Evolutionary conservation across 441 rosid genomes (phyloP), one percentile per base, ranked within the genome.

Genomic region (Eruca vesicaria): DNA sequence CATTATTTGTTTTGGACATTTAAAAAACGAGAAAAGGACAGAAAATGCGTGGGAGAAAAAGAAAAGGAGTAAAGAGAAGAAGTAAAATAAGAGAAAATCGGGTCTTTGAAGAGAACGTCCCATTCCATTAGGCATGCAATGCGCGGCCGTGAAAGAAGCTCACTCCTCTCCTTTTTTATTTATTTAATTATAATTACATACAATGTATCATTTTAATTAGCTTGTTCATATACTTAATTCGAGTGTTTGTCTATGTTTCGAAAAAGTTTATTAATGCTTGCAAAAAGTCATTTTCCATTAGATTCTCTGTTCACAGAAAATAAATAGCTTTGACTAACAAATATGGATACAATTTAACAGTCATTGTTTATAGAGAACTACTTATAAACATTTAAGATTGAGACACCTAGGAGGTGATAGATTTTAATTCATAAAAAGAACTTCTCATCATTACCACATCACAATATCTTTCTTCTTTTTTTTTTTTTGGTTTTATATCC

Each of bases 91-190:
- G 69, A 73, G 78, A 56, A 63, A 78, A 73, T 68, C 63, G 78
- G 74, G 81, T 73, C 66, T 78, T 78, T 62, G 66, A 68, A 73
- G 71, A 63, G 78, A 78, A 78, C 80, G 62, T 77, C 76, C 80
- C 78, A 68, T 78, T 72, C 71, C 78, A 21, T 78, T 55, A 78
- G 81, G 81, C 81, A 73, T 63, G 78, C 78, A 73, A 52, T 67
- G 70, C 74, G 81, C 77, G 70, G 74, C 78, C 81, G 81, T 73
- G 81, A 78, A 73, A 78, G 61, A 73, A 78, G 81, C 74, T 78
- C 62, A 78, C 74, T 66, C 80, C 80, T 66, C 72, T 71, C 75
- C 31, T 66, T 59, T n/a, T 60, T 43, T 23, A 5, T 52, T 36
- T 43, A 8, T 21, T 0, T 43, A 16, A 23, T 26, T 9, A 11